Conservation (phyloP, 2,329 filamentous ascomycete genomes). For the Claviceps capensis region DNA sequence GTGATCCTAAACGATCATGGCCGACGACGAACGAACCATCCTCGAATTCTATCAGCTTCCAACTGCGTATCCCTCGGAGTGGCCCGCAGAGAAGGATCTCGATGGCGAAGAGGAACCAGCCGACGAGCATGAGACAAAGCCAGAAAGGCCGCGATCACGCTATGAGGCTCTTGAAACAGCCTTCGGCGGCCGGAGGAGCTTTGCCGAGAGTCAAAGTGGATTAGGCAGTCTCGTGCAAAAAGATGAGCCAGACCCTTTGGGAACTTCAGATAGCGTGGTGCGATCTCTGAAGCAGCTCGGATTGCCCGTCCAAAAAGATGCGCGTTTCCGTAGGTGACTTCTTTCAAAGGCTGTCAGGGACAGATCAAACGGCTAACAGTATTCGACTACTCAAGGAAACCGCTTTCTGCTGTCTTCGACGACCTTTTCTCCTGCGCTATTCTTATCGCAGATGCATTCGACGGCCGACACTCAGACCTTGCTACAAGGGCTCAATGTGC, state of each 20-base stretch:
- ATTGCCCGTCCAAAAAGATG: conserved; percentile 72
- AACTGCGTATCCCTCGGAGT: conserved; percentile 65
- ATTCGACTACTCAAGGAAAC: conserved; percentile 46
- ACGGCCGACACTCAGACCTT: conserved; percentile 72
- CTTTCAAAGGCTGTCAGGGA: conserved; percentile 3
- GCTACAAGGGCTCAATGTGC: conserved; percentile 66
- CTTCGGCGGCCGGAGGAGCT: conserved; percentile 49
- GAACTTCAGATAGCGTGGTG: conserved; percentile 78
- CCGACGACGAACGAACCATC: conserved; percentile 62
- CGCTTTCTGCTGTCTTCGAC: conserved; percentile 92
- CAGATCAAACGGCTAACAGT: conserved; percentile 7
- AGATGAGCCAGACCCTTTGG: conserved; percentile 86
- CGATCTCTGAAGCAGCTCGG: conserved; percentile 63
- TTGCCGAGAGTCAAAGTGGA: conserved; percentile 25
- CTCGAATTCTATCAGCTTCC: conserved; percentile 83
- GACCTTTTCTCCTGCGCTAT: conserved; percentile 82
- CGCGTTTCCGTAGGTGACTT: conserved; percentile 51
- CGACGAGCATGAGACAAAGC: conserved; percentile 35
- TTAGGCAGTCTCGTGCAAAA: conserved; percentile 70
- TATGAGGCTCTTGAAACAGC: conserved; percentile 75
- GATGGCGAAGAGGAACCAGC: conserved; percentile 56
- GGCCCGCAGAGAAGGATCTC: conserved; percentile 69
- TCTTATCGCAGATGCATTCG: conserved; percentile 83
- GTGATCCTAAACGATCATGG: conserved; percentile 28
- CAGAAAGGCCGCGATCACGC: conserved; percentile 54